Evolutionary conservation across 2,329 filamentous ascomycete species (phyloP).

Genomic region (Arachnopeziza araneosa): DNA sequence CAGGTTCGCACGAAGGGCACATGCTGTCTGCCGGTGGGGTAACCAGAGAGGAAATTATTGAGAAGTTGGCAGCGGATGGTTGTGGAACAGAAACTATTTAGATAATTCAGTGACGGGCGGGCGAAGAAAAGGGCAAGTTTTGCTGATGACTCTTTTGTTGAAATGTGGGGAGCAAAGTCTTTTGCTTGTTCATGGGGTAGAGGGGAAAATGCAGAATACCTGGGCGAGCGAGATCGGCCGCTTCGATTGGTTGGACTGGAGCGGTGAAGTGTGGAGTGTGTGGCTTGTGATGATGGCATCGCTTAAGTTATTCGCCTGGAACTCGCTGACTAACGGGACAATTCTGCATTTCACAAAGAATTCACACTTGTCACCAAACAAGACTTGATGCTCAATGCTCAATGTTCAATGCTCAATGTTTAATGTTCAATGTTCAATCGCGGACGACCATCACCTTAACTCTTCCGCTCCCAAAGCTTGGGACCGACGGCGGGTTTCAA

Average conservation of each 20-base stretch:
- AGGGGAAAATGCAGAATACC: neutral
- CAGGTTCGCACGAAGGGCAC: constrained; percentile 40
- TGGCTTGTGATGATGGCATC: no score
- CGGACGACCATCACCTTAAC: no score
- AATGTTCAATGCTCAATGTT: no score
- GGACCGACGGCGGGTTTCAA: no score
- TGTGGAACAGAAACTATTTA: neutral
- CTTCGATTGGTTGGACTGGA: neutral
- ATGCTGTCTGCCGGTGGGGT: constrained; percentile 23
- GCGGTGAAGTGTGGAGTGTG: no score
- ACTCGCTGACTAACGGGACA: no score
- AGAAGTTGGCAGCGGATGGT: neutral
- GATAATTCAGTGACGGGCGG: neutral
- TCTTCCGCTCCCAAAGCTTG: no score
- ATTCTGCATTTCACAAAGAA: no score
- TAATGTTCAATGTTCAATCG: no score
- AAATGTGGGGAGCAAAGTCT: neutral
- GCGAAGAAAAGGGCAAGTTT: neutral
- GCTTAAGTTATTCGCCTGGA: no score
- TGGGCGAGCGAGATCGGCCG: neutral
- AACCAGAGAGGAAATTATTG: neutral
- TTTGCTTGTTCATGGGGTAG: neutral
- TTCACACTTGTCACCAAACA: no score
- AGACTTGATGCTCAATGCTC: no score
- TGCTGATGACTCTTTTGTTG: neutral